Evolutionary conservation across 441 rosid species (phyloP).

Genomic region (Euphorbia celastroides): DNA sequence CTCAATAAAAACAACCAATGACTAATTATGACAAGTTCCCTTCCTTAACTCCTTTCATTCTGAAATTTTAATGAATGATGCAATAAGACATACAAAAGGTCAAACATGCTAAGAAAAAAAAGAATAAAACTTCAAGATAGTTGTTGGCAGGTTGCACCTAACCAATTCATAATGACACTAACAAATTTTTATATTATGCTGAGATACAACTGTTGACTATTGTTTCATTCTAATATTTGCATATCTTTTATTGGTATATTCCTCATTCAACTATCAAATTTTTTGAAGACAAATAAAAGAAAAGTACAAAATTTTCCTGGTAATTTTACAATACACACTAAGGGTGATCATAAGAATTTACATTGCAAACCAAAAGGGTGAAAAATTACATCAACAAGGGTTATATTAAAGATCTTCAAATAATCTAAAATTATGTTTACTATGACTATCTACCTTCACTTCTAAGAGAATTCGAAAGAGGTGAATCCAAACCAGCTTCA

Average conservation of each 20-base stretch:
- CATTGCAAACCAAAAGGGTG: not conserved
- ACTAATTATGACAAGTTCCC: not conserved
- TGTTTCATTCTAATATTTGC: not conserved
- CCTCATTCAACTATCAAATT: too few relatives aligned
- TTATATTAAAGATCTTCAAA: too few relatives aligned
- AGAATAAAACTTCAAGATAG: not conserved
- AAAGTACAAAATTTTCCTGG: not conserved
- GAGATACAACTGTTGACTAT: not conserved
- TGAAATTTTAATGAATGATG: not conserved
- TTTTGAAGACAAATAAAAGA: not conserved
- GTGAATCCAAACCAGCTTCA: conserved; percentile 35
- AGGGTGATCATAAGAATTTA: conserved; percentile 8
- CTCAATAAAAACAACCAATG: not conserved
- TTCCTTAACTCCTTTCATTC: not conserved
- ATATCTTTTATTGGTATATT: not conserved
- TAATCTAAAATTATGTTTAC: not conserved
- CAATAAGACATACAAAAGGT: not conserved
- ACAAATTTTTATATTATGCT: not conserved
- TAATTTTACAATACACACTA: not conserved
- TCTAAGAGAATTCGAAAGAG: conserved; percentile 23
- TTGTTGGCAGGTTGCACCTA: conserved; percentile 9
- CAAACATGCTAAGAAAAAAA: not conserved
- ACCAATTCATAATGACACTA: not conserved
- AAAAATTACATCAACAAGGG: not conserved
- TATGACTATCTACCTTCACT: conserved; percentile 23